Conservation (phyloP, 305 asterid species). For the Coffea humblotiana region DNA sequence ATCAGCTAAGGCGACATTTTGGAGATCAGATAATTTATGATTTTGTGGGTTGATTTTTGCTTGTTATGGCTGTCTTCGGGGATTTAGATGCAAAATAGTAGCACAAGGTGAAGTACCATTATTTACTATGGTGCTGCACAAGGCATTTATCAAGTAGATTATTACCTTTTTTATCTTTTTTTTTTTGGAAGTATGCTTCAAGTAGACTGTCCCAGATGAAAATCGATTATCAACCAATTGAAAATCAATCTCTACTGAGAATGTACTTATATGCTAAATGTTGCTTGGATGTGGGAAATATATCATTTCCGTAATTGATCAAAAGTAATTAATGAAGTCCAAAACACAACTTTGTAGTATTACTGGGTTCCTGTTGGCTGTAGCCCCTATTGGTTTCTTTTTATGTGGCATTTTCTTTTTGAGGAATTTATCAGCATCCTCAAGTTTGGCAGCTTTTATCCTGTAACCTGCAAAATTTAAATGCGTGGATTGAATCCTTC, state of each 20-base stretch:
- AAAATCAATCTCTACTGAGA: neutral
- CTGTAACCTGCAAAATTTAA: too few relatives aligned
- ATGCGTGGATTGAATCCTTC: too few relatives aligned
- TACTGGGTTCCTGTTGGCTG: too few relatives aligned
- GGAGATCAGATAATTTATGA: slow-evolving; percentile 66
- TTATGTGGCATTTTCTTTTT: neutral
- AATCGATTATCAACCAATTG: neutral
- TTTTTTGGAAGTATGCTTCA: neutral
- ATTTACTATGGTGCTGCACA: neutral
- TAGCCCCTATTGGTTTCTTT: neutral
- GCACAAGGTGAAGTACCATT: slow-evolving; percentile 7
- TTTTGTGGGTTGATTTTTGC: slow-evolving; percentile 45
- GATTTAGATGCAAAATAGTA: slow-evolving; percentile 8
- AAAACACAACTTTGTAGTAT: neutral
- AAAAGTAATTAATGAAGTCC: neutral
- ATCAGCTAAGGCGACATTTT: slow-evolving; percentile 44
- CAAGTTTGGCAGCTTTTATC: too few relatives aligned
- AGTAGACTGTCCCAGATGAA: neutral
- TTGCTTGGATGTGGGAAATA: neutral
- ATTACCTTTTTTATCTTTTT: neutral
- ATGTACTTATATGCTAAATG: neutral
- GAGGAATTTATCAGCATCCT: too few relatives aligned
- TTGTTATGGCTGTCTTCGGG: neutral
- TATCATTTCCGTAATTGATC: neutral
- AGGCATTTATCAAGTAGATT: neutral